Percentiles rank a stretch among this genome's conserved stretches.
Evolutionary conservation across 208 protist species (phyloP).

Genomic region (Acanthamoeba castellanii): DNA sequence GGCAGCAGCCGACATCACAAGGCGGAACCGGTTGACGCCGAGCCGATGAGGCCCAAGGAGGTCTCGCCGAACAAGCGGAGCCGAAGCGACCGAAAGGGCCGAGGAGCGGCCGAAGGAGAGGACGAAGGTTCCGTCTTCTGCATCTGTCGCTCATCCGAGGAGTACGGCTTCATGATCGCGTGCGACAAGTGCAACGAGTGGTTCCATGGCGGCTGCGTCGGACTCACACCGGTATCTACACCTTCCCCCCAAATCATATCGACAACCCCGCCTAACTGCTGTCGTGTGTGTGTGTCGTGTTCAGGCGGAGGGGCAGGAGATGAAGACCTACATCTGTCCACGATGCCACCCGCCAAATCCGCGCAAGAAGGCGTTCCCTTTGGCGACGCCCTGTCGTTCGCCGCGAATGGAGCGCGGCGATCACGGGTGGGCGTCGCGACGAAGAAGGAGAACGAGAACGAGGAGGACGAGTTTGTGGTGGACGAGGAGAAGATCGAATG

Average conservation of each 20-base stretch:
- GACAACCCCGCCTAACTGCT: background rate
- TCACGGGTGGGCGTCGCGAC: background rate
- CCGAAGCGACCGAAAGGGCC: constrained; percentile 10
- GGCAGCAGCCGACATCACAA: background rate
- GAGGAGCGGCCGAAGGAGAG: background rate
- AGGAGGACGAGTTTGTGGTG: constrained; percentile 20
- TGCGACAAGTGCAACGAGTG: constrained; percentile 86
- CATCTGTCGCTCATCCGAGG: constrained; percentile 72
- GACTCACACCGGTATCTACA: constrained; percentile 73
- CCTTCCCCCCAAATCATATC: no score
- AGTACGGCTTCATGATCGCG: constrained; percentile 83
- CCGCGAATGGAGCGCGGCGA: background rate
- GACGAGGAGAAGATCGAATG: constrained; percentile 51
- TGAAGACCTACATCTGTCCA: constrained; percentile 60
- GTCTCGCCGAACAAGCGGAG: constrained; percentile 29
- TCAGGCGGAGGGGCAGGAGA: constrained; percentile 32
- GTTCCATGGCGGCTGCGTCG: constrained; percentile 84
- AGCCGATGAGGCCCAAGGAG: background rate
- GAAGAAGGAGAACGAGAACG: background rate
- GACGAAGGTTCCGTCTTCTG: constrained; percentile 59
- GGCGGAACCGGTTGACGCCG: background rate
- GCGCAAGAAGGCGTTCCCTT: constrained; percentile 45
- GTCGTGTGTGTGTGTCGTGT: background rate
- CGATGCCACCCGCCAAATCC: constrained; percentile 28
- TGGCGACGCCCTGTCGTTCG: constrained; percentile 47